Base-by-base conservation (phyloP, 2,329 filamentous ascomycete genomes). In the Didymellaceae sp. region DNA sequence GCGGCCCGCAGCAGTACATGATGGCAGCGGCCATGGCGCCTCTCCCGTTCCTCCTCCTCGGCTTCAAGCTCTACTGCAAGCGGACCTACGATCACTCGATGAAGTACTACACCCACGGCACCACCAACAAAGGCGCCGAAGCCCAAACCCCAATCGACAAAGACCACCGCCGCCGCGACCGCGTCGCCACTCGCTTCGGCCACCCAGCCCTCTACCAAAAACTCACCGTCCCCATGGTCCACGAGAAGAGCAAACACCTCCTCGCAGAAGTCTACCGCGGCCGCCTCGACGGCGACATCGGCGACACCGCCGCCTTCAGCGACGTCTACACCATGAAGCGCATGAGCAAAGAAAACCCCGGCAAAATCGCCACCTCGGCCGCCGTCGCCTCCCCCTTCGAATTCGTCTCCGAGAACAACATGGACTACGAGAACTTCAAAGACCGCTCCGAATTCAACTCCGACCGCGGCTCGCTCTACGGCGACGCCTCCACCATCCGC, bases 361-460 rank as follows among this genome's bases (percentile, higher is more conserved):
- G 86, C 49, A 86, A 86, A 55, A 48, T 66, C 9, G 62, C 64
- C 1, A 50, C 45, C 1, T 41, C 51, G 0, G 53, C 57, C 2
- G 32, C 56, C 1, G 70, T 68, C 2, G 32, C 56, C 1, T 70
- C 68, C 5, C 90, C 91, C 0, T 97, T 97, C 72, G 93, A 97
- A 73, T 86, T 96, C 50, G 92, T 97, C 0, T 86, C 89, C 0
- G 93, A 97, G 64, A 83, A 83, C 45, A 86, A 91, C 39, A 86
- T 96, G 73, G 91, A 96, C 70, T 96, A 95, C 68, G 86, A 91
- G 54, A 93, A 91, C 75, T 97, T 87, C 80, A 97, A 96, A 74
- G 88, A 96, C 72, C 82, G 91, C 1, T 83, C 89, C 2, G 93
- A 97, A 61, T 97, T 97, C 74, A 86, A 86, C 1, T 87, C 91